Evolutionary conservation across 1,284 basidiomycete genomes (phyloP).

Genomic region (Ustilago trichophora): DNA sequence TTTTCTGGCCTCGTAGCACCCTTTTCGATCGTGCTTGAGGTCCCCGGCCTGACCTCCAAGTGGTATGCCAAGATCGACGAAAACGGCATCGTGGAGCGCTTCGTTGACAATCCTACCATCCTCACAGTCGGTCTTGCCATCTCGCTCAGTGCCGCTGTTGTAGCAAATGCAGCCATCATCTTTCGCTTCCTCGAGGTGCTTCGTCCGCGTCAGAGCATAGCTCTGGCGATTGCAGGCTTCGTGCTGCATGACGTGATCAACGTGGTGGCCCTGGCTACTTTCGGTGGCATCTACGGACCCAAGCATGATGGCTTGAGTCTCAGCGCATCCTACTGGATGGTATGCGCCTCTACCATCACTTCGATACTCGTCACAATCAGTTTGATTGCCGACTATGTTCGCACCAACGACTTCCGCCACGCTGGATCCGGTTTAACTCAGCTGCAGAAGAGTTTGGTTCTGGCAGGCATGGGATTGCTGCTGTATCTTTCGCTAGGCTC

Average conservation of each 20-base stretch:
- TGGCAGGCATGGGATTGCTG: conserved; percentile 72
- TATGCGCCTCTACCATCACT: conserved; percentile 77
- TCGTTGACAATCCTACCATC: conserved; percentile 68
- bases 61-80: conserved; percentile 53
- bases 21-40: conserved; percentile 79
- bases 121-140: conserved; percentile 73
- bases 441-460: conserved; percentile 79
- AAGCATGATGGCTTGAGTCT: conserved; percentile 72
- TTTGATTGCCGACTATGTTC: conserved; percentile 72
- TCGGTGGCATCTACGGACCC: conserved; percentile 74
- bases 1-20: conserved; percentile 76
- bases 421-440: conserved; percentile 78
- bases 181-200: conserved; percentile 74
- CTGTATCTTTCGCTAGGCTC: conserved; percentile 74
- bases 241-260: conserved; percentile 75
- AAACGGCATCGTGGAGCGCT: conserved; percentile 35
- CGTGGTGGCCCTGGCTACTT: conserved; percentile 73
- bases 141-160: conserved; percentile 75
- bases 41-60: conserved; percentile 49
- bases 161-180: conserved; percentile 78
- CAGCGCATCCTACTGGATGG: conserved; percentile 77
- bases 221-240: conserved; percentile 74
- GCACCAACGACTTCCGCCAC: conserved; percentile 74
- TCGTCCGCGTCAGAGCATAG: conserved; percentile 70
- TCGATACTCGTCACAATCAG: conserved; percentile 77